These are phyloP conservation scores for Chlamydomonas reinhardtii DNA, from an alignment of 163 green algal genomes.

Conservation along the genomic window DNA sequence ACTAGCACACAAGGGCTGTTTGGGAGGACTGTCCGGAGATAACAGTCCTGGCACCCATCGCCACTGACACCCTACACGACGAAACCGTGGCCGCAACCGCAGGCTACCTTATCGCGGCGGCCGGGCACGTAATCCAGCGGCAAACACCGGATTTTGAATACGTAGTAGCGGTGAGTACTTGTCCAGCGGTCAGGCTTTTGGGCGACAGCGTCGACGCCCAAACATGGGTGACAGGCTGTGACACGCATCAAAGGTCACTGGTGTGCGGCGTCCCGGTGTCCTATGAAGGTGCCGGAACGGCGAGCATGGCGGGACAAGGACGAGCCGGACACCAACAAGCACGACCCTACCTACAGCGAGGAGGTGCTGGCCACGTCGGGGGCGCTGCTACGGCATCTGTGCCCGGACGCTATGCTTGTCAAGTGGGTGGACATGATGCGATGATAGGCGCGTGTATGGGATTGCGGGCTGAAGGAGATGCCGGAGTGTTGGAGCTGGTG, in stretches of 20 bases:
- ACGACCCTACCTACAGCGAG: slow-evolving; percentile 52
- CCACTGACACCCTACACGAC: too few relatives aligned
- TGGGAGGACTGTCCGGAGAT: too few relatives aligned
- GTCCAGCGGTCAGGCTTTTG: too few relatives aligned
- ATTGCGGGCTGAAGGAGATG: too few relatives aligned
- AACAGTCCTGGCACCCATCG: too few relatives aligned
- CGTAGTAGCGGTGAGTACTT: slow-evolving; percentile 44
- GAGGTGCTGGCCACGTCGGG: slow-evolving; percentile 53
- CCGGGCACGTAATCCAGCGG: slow-evolving; percentile 5
- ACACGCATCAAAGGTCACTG: neutral
- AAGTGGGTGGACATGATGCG: neutral
- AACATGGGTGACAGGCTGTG: neutral
- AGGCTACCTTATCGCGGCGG: slow-evolving; percentile 39
- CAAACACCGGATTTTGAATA: slow-evolving; percentile 32
- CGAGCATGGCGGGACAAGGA: slow-evolving; percentile 51
- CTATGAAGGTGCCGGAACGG: slow-evolving; percentile 55
- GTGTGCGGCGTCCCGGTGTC: neutral
- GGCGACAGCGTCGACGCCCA: too few relatives aligned
- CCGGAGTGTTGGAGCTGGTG: too few relatives aligned
- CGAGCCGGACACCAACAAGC: slow-evolving; percentile 51
- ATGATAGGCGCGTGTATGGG: too few relatives aligned
- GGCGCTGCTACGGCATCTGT: slow-evolving; percentile 43
- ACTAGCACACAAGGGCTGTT: too few relatives aligned
- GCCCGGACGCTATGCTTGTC: slow-evolving; percentile 49
- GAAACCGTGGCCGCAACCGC: too few relatives aligned